These are phyloP conservation scores for Termitomyces sp. DNA, from an alignment of 768 basidiomycete genomes.

Conservation along the genomic window DNA sequence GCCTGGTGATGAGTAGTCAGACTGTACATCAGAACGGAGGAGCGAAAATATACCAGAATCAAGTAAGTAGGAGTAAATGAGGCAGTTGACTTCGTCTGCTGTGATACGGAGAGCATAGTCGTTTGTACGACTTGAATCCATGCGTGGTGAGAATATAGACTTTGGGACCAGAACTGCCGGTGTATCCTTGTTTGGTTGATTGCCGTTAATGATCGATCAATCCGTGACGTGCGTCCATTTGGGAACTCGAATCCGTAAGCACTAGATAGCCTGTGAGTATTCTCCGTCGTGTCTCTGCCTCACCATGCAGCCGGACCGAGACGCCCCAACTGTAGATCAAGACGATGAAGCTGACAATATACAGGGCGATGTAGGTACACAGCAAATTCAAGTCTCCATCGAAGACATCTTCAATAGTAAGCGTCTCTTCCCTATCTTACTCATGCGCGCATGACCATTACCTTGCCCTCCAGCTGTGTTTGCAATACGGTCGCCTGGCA, in stretches of 20 bases:
- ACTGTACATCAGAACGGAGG: not conserved
- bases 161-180: not conserved
- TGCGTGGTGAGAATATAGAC: not conserved
- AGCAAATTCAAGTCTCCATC: conserved; percentile 7
- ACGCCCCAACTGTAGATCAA: conserved; percentile 13
- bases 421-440: conserved; percentile 2
- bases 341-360: conserved; percentile 7
- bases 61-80: conserved; percentile 78
- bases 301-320: conserved; percentile 19
- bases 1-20: conserved; percentile 35
- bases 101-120: conserved; percentile 50
- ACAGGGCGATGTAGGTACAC: not conserved
- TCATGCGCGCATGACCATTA: not conserved
- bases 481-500: conserved; percentile 22
- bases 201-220: conserved; percentile 13
- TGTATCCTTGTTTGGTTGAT: conserved; percentile 7
- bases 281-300: not conserved
- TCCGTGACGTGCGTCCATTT: conserved; percentile 6
- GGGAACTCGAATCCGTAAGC: not conserved
- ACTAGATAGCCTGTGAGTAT: conserved; percentile 1
- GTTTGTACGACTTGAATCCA: conserved; percentile 5
- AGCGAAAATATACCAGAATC: conserved; percentile 55
- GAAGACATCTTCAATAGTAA: conserved; percentile 23
- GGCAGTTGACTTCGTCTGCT: conserved; percentile 80
- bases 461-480: conserved; percentile 22